phyloP scores from a whole-genome alignment of 345 rosid genomes.

The Cardamine occulta region DNA sequence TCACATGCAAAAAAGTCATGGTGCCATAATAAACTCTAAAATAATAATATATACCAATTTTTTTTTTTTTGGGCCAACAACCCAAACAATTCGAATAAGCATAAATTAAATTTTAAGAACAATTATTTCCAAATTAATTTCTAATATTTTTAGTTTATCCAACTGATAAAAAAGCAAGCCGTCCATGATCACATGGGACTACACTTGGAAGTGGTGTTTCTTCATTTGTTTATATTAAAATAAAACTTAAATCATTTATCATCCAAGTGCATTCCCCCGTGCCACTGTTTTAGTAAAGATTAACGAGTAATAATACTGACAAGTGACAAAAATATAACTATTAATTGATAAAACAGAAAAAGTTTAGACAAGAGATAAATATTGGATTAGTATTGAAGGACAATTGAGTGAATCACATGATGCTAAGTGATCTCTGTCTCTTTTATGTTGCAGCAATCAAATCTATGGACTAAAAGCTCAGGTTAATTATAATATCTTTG shows the following conservation, averaged over 20 bases:
- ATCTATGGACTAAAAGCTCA: slow-evolving; percentile 30
- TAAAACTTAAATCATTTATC: neutral
- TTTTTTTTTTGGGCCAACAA: neutral
- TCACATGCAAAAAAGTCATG: slow-evolving; percentile 36
- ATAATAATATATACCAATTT: neutral
- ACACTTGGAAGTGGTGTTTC: slow-evolving; percentile 40
- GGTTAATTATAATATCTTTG: slow-evolving; percentile 11
- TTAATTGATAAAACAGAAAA: neutral
- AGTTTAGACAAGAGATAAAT: neutral
- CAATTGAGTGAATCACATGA: slow-evolving; percentile 36
- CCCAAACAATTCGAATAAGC: neutral
- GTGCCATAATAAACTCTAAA: slow-evolving; percentile 21
- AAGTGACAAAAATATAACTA: slow-evolving; percentile 31
- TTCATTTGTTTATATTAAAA: neutral
- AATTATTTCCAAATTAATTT: neutral
- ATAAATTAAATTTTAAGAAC: neutral
- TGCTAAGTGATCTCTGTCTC: slow-evolving; percentile 34
- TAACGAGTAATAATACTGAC: slow-evolving; percentile 27
- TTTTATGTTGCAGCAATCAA: slow-evolving; percentile 36
- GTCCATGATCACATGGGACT: slow-evolving; percentile 42
- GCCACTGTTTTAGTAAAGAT: slow-evolving; percentile 34
- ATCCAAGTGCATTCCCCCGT: slow-evolving; percentile 46
- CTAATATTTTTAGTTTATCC: neutral
- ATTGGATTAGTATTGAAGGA: slow-evolving; percentile 20
- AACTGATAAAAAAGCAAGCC: slow-evolving; percentile 11